phyloP scores from a whole-genome alignment of 805 yeast genomes.

The Pichia manshurica region DNA sequence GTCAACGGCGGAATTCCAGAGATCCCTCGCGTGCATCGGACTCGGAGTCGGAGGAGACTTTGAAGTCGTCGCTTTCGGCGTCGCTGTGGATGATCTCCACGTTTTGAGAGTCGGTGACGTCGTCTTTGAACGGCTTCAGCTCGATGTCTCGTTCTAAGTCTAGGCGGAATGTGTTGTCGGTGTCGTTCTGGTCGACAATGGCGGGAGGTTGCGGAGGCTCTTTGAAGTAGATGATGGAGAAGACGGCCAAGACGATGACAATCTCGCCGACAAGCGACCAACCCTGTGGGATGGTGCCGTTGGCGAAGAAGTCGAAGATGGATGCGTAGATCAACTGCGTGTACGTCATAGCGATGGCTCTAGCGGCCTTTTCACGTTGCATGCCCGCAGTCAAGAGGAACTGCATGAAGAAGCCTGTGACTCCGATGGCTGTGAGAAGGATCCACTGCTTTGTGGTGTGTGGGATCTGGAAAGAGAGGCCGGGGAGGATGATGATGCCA shows the following conservation, averaged over 20 bases:
- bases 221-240: conserved; percentile 50
- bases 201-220: conserved; percentile 1
- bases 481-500: conserved; percentile 52
- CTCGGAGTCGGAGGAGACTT: conserved; percentile 1
- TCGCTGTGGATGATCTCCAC: background rate
- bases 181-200: background rate
- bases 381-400: conserved; percentile 74
- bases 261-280: conserved; percentile 65
- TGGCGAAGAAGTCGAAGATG: conserved; percentile 64
- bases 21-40: background rate
- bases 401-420: conserved; percentile 81
- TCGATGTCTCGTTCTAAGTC: conserved; percentile 9
- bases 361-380: conserved; percentile 73
- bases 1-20: background rate
- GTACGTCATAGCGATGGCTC: conserved; percentile 70
- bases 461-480: conserved; percentile 56
- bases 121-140: background rate
- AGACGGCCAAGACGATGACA: conserved; percentile 62
- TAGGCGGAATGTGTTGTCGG: background rate
- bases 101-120: background rate
- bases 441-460: conserved; percentile 60
- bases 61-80: background rate
- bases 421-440: conserved; percentile 54
- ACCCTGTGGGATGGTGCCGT: conserved; percentile 66
- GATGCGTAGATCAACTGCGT: conserved; percentile 75